phyloP scores from a whole-genome alignment of 768 basidiomycete species.

The Daedalea quercina region DNA sequence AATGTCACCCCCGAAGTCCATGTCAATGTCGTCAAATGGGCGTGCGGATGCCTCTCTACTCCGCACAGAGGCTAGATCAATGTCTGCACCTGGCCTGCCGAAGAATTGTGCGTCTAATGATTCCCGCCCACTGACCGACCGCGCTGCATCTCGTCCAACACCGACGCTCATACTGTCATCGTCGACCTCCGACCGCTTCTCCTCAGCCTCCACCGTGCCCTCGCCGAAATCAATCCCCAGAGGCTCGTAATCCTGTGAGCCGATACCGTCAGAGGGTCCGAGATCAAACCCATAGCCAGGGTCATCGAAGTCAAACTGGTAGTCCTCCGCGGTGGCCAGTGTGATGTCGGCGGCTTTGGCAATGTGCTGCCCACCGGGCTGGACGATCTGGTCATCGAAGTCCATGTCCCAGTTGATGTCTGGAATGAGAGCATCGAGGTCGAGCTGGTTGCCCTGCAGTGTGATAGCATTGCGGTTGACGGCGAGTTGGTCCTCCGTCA shows the following conservation, averaged over 20 bases:
- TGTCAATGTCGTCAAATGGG: conserved; percentile 50
- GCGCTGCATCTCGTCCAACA: conserved; percentile 66
- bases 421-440: conserved; percentile 73
- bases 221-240: conserved; percentile 76
- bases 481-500: conserved; percentile 89
- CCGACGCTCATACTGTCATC: conserved; percentile 63
- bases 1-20: conserved; percentile 46
- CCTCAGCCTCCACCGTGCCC: conserved; percentile 31
- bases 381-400: conserved; percentile 62
- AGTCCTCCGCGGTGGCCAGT: conserved; percentile 69
- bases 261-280: conserved; percentile 76
- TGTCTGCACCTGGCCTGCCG: conserved; percentile 36
- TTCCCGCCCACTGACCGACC: conserved; percentile 36
- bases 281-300: conserved; percentile 66
- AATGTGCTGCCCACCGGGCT: conserved; percentile 70
- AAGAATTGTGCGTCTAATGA: conserved; percentile 60
- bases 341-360: conserved; percentile 87
- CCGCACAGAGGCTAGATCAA: conserved; percentile 57
- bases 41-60: conserved; percentile 65
- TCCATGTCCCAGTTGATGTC: conserved; percentile 83
- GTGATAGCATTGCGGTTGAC: conserved; percentile 89
- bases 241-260: conserved; percentile 81
- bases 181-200: conserved; percentile 9
- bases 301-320: conserved; percentile 56
- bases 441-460: conserved; percentile 67